phyloP scores from a whole-genome alignment of 2,329 filamentous ascomycete species.

The Thielaviopsis cerberus region DNA sequence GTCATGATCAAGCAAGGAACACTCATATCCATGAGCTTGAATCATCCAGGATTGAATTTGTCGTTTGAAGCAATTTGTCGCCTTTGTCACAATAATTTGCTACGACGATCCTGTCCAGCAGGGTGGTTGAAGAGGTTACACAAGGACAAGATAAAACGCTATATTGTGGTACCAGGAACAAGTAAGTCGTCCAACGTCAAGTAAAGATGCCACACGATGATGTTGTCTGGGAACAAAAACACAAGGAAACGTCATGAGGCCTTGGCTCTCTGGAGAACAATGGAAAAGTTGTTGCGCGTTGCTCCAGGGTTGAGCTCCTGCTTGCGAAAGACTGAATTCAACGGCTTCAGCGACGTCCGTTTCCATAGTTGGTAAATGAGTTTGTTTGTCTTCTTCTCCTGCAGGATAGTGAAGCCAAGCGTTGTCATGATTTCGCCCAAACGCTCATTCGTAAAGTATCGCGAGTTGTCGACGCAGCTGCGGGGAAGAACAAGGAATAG shows the following conservation, averaged over 20 bases:
- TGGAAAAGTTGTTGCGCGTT: constrained; percentile 76
- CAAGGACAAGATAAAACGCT: not conserved
- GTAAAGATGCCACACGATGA: not conserved
- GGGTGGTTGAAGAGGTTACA: not conserved
- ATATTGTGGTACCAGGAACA: not conserved
- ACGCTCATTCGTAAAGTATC: constrained; percentile 60
- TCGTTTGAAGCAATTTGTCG: not conserved
- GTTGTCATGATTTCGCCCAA: constrained; percentile 55
- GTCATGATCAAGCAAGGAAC: not conserved
- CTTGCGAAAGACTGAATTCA: constrained; percentile 40
- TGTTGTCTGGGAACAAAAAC: not conserved
- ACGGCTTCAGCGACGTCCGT: constrained; percentile 18
- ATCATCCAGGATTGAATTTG: not conserved
- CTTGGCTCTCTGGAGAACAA: constrained; percentile 36
- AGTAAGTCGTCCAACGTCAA: not conserved
- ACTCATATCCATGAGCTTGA: not conserved
- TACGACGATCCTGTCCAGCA: not conserved
- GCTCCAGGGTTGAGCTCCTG: constrained; percentile 57
- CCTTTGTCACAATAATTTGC: not conserved
- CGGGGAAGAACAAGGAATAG: constrained; percentile 81
- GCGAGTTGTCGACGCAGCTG: constrained; percentile 74
- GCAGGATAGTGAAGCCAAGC: constrained; percentile 50
- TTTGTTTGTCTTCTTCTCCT: constrained; percentile 61
- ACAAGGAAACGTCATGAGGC: not conserved
- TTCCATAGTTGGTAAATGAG: constrained; percentile 81